Conservation (phyloP, 345 rosid species). For the Gossypium stocksii region DNA sequence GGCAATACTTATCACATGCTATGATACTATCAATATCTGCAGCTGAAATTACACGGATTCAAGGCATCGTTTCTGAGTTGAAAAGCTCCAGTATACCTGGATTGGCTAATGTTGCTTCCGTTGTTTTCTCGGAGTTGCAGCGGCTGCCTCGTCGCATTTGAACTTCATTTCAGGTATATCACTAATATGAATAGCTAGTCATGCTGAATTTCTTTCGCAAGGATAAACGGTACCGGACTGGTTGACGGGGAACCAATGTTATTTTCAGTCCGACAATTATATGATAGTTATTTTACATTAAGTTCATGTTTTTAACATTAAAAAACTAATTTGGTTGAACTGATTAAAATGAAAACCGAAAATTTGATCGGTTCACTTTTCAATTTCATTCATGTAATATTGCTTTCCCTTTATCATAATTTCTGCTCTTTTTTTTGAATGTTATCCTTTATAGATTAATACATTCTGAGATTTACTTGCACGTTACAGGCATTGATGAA, state of each 20-base stretch:
- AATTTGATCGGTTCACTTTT: no score
- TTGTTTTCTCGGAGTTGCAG: constrained; percentile 61
- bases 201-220: background rate
- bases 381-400: no score
- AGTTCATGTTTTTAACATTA: no score
- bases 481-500: constrained; percentile 8
- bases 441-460: background rate
- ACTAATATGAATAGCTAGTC: background rate
- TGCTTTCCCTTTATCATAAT: no score
- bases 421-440: background rate
- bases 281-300: no score
- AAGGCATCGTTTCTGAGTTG: constrained; percentile 53
- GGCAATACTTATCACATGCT: constrained; percentile 75
- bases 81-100: constrained; percentile 47
- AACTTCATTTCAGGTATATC: constrained; percentile 8
- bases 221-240: background rate
- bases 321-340: no score
- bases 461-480: background rate
- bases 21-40: constrained; percentile 76
- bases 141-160: constrained; percentile 64
- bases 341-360: no score
- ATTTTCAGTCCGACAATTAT: no score
- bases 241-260: no score
- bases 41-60: constrained; percentile 57
- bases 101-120: constrained; percentile 54